Evolutionary conservation across 805 yeast species (phyloP).

Genomic region (Cyberlindnera mrakii): DNA sequence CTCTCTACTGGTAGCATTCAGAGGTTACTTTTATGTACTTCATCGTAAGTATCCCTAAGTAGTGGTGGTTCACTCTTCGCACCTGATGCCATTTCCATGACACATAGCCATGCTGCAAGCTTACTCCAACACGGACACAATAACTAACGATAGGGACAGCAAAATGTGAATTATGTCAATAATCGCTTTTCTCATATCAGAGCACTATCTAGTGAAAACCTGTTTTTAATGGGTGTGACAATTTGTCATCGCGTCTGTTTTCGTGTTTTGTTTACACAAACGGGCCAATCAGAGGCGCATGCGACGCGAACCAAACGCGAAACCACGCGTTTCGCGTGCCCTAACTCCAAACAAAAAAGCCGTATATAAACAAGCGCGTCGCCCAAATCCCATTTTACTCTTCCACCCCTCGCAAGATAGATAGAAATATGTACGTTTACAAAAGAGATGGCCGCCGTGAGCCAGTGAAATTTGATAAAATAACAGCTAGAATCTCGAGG

Average conservation of each 20-base stretch:
- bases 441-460: constrained; percentile 94
- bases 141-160: too few relatives aligned
- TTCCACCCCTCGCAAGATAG: neutral
- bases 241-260: constrained; percentile 1
- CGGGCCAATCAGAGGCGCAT: constrained; percentile 7
- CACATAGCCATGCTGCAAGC: too few relatives aligned
- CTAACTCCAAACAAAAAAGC: neutral
- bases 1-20: too few relatives aligned
- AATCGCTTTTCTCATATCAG: too few relatives aligned
- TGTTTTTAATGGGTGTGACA: too few relatives aligned
- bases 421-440: constrained; percentile 56
- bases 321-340: neutral
- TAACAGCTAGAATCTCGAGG: constrained; percentile 91
- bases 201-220: too few relatives aligned
- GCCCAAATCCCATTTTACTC: neutral
- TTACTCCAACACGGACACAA: too few relatives aligned
- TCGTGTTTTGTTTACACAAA: constrained; percentile 6
- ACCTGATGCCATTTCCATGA: too few relatives aligned
- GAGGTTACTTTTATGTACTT: too few relatives aligned
- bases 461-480: constrained; percentile 92
- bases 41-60: too few relatives aligned
- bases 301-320: constrained; percentile 7
- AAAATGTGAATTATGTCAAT: too few relatives aligned
- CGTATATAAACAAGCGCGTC: neutral
- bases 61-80: too few relatives aligned